phyloP scores from a whole-genome alignment of 148 eudicot species.

The Vaccinium corymbosum region DNA sequence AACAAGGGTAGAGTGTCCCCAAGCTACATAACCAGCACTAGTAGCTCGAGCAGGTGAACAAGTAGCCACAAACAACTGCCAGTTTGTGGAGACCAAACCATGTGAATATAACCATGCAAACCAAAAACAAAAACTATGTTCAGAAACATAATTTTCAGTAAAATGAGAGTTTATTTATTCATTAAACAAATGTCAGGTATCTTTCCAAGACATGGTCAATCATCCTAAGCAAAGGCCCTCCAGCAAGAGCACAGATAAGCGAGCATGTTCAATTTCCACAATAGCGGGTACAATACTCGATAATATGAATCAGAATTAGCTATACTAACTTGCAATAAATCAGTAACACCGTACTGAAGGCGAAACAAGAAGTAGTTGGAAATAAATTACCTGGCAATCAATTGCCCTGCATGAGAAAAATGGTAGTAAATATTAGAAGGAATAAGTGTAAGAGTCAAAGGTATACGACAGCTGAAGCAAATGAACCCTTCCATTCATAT shows the following conservation, averaged over 20 bases:
- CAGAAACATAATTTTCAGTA: not conserved
- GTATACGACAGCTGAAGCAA: not conserved
- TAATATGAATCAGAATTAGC: not conserved
- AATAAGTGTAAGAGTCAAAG: not conserved
- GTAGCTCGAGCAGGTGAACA: slow-evolving; percentile 88
- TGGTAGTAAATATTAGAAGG: slow-evolving; percentile 3
- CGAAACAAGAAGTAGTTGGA: not conserved
- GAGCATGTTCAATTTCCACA: not conserved
- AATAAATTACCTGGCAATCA: slow-evolving; percentile 75
- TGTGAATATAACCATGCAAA: not conserved
- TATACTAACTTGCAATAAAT: not conserved
- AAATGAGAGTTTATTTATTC: not conserved
- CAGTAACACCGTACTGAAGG: not conserved
- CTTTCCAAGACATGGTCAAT: not conserved
- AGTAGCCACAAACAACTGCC: slow-evolving; percentile 79
- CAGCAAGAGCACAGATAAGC: not conserved
- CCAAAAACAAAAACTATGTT: not conserved
- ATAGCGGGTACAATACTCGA: not conserved
- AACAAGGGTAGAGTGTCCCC: slow-evolving; percentile 89
- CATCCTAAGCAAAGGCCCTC: not conserved
- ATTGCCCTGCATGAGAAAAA: slow-evolving; percentile 66
- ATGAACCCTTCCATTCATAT: not conserved
- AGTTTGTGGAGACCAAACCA: slow-evolving; percentile 6
- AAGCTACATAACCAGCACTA: slow-evolving; percentile 78
- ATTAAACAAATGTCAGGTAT: not conserved